phyloP scores from a whole-genome alignment of 2,329 filamentous ascomycete genomes.

The Zasmidium citrigriseum region DNA sequence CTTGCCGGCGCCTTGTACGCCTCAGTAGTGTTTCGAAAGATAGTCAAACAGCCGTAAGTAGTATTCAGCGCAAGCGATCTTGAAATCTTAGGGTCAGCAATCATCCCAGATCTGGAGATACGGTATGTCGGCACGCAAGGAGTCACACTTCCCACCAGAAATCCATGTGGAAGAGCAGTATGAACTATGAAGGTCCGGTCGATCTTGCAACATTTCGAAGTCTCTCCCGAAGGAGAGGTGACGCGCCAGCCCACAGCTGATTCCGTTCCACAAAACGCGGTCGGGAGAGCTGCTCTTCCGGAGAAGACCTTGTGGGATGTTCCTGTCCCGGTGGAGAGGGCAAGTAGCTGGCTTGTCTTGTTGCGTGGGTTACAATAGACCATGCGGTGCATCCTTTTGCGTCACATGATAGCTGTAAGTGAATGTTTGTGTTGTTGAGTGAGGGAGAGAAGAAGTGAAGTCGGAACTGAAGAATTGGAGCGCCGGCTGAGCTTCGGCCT shows the following conservation, averaged over 20 bases:
- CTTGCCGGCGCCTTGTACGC: no score
- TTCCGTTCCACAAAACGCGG: conserved; percentile 32
- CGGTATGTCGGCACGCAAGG: conserved; percentile 32
- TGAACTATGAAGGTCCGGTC: conserved; percentile 38
- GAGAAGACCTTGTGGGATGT: conserved; percentile 31
- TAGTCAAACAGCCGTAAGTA: no score
- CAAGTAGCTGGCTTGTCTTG: conserved; percentile 31
- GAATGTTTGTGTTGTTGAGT: background rate
- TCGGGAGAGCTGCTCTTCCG: conserved; percentile 30
- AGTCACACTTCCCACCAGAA: conserved; percentile 32
- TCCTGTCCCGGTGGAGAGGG: conserved; percentile 20
- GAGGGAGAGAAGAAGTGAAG: background rate
- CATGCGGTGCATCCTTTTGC: background rate
- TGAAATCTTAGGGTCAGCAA: no score
- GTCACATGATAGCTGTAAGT: no score
- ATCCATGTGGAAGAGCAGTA: conserved; percentile 22
- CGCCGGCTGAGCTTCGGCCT: background rate
- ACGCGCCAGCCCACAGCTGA: conserved; percentile 31
- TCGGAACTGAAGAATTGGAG: conserved; percentile 1
- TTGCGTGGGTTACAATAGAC: conserved; percentile 18
- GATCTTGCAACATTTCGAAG: conserved; percentile 26
- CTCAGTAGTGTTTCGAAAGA: no score
- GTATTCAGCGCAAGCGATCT: no score
- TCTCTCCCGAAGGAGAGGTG: conserved; percentile 13
- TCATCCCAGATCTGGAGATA: background rate